Percentiles rank a stretch among this genome's conserved stretches.
These are phyloP conservation scores for Rhizopogon vulgaris DNA, from an alignment of 768 basidiomycete genomes.

Conservation along the genomic window DNA sequence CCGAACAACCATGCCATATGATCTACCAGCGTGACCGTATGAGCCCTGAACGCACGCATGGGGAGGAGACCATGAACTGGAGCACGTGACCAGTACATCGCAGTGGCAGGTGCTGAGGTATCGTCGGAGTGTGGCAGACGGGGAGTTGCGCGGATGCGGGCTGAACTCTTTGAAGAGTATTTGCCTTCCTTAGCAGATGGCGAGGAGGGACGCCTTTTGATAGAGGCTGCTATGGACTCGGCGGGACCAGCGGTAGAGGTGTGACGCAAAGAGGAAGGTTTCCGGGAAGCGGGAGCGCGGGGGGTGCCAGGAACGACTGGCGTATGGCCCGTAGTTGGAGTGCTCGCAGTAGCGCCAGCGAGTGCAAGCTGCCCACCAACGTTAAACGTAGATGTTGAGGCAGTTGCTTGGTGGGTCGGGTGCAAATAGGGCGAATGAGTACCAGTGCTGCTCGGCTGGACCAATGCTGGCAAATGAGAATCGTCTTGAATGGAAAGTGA, in stretches of 20 bases:
- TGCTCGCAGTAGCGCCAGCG: not conserved
- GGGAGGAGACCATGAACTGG: slow-evolving; percentile 72
- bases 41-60: slow-evolving; percentile 67
- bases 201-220: slow-evolving; percentile 21
- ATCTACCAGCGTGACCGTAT: slow-evolving; percentile 80
- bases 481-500: slow-evolving; percentile 8
- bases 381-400: slow-evolving; percentile 33
- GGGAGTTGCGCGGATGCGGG: slow-evolving; percentile 42
- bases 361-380: slow-evolving; percentile 14
- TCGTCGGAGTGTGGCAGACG: slow-evolving; percentile 58
- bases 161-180: slow-evolving; percentile 10
- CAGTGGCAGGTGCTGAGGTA: slow-evolving; percentile 58
- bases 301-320: slow-evolving; percentile 17
- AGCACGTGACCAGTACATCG: slow-evolving; percentile 83
- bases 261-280: slow-evolving; percentile 26
- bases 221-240: slow-evolving; percentile 17
- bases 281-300: slow-evolving; percentile 20
- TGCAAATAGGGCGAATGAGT: slow-evolving; percentile 35
- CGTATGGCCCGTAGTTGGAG: not conserved
- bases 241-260: slow-evolving; percentile 22
- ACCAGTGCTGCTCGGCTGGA: slow-evolving; percentile 5
- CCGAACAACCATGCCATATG: slow-evolving; percentile 83
- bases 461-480: not conserved
- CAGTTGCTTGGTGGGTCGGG: slow-evolving; percentile 25
- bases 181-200: slow-evolving; percentile 21